phyloP scores from a whole-genome alignment of 768 basidiomycete species.

The Mycena galopus region DNA sequence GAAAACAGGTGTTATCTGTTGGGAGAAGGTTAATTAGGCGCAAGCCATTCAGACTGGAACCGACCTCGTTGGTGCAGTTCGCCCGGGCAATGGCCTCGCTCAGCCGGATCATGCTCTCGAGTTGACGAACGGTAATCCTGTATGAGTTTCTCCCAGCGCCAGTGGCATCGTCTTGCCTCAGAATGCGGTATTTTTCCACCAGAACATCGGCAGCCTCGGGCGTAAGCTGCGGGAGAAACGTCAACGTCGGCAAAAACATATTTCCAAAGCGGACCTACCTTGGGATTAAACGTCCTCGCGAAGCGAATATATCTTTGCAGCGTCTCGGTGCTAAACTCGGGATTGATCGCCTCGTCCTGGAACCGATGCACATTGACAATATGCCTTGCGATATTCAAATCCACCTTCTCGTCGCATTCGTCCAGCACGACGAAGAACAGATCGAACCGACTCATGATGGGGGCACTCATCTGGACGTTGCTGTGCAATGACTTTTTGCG shows the following conservation, averaged over 20 bases:
- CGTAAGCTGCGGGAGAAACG: constrained; percentile 72
- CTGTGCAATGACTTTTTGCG: constrained; percentile 91
- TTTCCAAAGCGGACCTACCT: constrained; percentile 63
- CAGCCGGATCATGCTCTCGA: constrained; percentile 98
- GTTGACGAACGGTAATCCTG: constrained; percentile 96
- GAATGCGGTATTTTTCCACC: constrained; percentile 93
- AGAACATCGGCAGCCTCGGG: constrained; percentile 92
- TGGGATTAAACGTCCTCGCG: constrained; percentile 97
- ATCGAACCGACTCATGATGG: constrained; percentile 99
- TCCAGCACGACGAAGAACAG: constrained; percentile 98
- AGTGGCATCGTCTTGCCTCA: constrained; percentile 93
- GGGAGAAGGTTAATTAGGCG: not conserved
- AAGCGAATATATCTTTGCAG: constrained; percentile 97
- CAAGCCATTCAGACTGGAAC: constrained; percentile 32
- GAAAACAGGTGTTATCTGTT: constrained; percentile 90
- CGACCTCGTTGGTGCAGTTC: constrained; percentile 93
- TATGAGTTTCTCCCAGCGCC: constrained; percentile 93
- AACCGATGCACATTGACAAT: constrained; percentile 98
- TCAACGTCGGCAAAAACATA: constrained; percentile 21
- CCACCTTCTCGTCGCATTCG: constrained; percentile 94
- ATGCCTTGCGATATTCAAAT: constrained; percentile 94
- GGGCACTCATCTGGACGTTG: constrained; percentile 97
- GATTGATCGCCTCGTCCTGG: constrained; percentile 93
- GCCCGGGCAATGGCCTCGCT: constrained; percentile 98
- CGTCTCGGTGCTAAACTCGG: constrained; percentile 97